Conservation (phyloP, 371 early-diverging fungal species). For the Lichtheimia ramosa region DNA sequence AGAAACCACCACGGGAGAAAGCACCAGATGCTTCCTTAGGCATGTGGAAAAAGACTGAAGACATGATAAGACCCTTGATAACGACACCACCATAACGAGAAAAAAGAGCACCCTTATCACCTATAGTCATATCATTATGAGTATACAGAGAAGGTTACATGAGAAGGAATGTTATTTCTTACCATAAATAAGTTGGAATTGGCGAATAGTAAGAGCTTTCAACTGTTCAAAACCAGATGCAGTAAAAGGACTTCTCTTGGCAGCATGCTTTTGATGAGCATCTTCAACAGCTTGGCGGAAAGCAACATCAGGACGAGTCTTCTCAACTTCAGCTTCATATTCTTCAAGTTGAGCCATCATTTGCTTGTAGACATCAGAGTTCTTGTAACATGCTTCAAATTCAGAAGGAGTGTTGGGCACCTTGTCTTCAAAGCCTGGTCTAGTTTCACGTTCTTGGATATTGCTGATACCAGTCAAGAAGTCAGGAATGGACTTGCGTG, state of each 20-base stretch:
- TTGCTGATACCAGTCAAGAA: slow-evolving; percentile 69
- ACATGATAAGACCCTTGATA: slow-evolving; percentile 66
- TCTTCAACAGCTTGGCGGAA: slow-evolving; percentile 47
- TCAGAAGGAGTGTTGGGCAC: slow-evolving; percentile 41
- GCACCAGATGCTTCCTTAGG: slow-evolving; percentile 52
- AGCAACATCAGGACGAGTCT: slow-evolving; percentile 29
- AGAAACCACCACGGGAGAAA: slow-evolving; percentile 68
- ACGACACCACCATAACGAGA: slow-evolving; percentile 56
- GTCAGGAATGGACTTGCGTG: no score
- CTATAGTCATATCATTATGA: slow-evolving; percentile 28
- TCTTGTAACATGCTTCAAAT: slow-evolving; percentile 43
- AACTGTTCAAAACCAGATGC: slow-evolving; percentile 51
- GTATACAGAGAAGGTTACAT: neutral
- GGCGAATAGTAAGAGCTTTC: slow-evolving; percentile 46
- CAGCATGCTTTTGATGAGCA: slow-evolving; percentile 44
- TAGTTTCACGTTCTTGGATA: slow-evolving; percentile 51
- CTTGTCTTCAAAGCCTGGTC: slow-evolving; percentile 50
- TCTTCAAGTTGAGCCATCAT: slow-evolving; percentile 25
- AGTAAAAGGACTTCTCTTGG: slow-evolving; percentile 44
- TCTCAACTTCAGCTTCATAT: slow-evolving; percentile 22
- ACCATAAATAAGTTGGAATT: slow-evolving; percentile 39
- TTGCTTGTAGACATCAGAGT: slow-evolving; percentile 22
- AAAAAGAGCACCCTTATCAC: slow-evolving; percentile 46
- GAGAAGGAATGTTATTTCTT: neutral
- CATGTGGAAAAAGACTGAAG: slow-evolving; percentile 63